These are phyloP conservation scores for Candida pini DNA, from an alignment of 805 yeast species.

Conservation along the genomic window DNA sequence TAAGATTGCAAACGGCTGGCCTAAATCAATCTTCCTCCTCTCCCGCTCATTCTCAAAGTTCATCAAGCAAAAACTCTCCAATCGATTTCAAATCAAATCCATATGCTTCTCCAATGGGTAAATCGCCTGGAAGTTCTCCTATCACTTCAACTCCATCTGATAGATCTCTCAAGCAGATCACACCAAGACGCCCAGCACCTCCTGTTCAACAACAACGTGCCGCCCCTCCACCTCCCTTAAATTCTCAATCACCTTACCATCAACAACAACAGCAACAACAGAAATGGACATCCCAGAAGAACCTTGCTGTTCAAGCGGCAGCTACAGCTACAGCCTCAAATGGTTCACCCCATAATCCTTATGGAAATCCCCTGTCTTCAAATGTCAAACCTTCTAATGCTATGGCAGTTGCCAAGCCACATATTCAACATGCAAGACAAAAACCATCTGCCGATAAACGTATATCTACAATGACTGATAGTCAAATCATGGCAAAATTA, in stretches of 20 bases:
- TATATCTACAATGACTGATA: constrained; percentile 68
- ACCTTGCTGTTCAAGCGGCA: constrained; percentile 27
- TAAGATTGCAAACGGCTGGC: too few relatives aligned
- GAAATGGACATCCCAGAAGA: constrained; percentile 9
- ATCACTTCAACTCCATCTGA: constrained; percentile 5
- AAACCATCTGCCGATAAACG: constrained; percentile 32
- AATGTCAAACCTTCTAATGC: constrained; percentile 23
- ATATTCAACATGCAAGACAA: not conserved
- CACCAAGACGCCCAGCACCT: constrained; percentile 8
- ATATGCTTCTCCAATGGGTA: constrained; percentile 2
- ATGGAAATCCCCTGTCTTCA: constrained; percentile 21
- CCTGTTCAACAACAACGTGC: constrained; percentile 10
- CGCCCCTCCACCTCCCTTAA: constrained; percentile 9
- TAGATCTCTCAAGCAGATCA: constrained; percentile 1
- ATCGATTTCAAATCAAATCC: constrained; percentile 1
- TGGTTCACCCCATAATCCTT: constrained; percentile 7
- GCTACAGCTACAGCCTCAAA: constrained; percentile 20
- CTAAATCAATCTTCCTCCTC: too few relatives aligned
- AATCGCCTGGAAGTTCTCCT: constrained; percentile 5
- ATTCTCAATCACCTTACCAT: constrained; percentile 14
- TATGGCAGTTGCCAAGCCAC: constrained; percentile 16
- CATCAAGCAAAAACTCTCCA: too few relatives aligned
- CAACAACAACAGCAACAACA: constrained; percentile 18
- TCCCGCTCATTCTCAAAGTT: too few relatives aligned
- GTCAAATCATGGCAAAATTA: constrained; percentile 77